Base-by-base conservation (phyloP, 2,329 filamentous ascomycete genomes). In the Raffaelea albimanens region DNA sequence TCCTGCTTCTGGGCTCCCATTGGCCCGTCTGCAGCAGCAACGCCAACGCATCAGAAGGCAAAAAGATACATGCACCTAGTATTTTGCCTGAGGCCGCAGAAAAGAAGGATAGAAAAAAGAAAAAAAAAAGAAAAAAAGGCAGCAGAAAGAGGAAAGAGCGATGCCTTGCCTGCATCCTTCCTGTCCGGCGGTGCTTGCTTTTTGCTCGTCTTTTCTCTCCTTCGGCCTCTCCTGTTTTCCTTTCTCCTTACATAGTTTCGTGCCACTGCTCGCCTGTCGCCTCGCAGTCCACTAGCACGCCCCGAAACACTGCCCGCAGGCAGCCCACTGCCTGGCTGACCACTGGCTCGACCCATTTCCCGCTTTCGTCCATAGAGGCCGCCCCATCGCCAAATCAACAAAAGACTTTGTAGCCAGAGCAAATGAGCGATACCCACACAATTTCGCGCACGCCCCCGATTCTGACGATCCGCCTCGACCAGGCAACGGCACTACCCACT, bases 41-140 rank as follows among this genome's bases (percentile, higher is more conserved):
- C 51, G 55, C 53, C 55, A 57, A 48, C 55, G 54, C 55, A 57
- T 56, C 55, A n/a, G 42, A 50, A 44, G 40, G 50, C 50, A 36
- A 47, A 48, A 43, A 46, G 29, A 25, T 29, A 7, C 25, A 29
- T 7, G 7, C 7, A 29, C 7, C 7, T 29, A 29, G 13, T 7
- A 29, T 29, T 7, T 7, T 29, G n/a, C n/a, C n/a, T n/a, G n/a
- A 29, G 25, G 13, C 25, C 7, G 25, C 25, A 7, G 25, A 29
- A 29, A 7, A 29, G 13, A 29, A 29, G 7, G 13, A 29, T 7
- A 29, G 13, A 13, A 45, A 47, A 51, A 46, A 52, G 41, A 40
- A 39, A 49, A 20, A 38, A 49, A 48, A 48, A 42, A 43, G 34
- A 40, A 29, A 29, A 29, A 13, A 7, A 29, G 25, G 25, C 25